Base-by-base conservation (phyloP, 805 yeast genomes). In the Candida ulmi region DNA sequence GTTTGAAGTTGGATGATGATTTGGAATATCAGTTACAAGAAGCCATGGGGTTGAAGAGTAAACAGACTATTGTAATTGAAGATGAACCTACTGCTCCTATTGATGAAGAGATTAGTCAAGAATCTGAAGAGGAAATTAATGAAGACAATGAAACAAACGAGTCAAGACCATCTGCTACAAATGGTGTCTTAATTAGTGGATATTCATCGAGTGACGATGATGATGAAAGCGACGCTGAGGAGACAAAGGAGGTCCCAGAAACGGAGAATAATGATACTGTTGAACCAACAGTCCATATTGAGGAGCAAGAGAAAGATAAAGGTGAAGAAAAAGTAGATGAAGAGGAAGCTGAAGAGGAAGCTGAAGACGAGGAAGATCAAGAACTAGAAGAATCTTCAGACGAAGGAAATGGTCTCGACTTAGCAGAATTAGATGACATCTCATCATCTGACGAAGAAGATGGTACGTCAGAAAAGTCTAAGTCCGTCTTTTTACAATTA, bases 401-500 rank as follows among this genome's bases (percentile, higher is more conserved):
- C 8, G 54, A 49, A 18, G 60, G 45, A 17, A 43, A 47, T 28
- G 62, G 48, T 2, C 31, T 54, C 4, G 38, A 50, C 30, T 26
- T 51, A 1, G 48, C 43, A 3, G 57, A 48, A 6, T 37, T 53
- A 8, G 48, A 50, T 15, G 47, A 42, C 12, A 35, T 39, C 3
- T 36, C 26, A 8, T 40, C 47, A 12, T 62, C 50, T 8, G 55
- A 48, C 12, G 54, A 51, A 3, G 57, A 41, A 7, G 46, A 9
- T 5, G 8, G 5, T 13, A 28, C 42, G 4, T 32, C 33, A 7
- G 43, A 45, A 18, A 27, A 37, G 8, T 24, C 47, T 3, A 33
- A 36, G 23, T 25, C 33, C 0, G 36, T 26, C 4, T 75, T 75
- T 45, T 39, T 51, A 6, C 42, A 51, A 8, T 46, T 77, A 29